Evolutionary conservation across 2,329 filamentous ascomycete genomes (phyloP).

Genomic region (Capronia epimyces): DNA sequence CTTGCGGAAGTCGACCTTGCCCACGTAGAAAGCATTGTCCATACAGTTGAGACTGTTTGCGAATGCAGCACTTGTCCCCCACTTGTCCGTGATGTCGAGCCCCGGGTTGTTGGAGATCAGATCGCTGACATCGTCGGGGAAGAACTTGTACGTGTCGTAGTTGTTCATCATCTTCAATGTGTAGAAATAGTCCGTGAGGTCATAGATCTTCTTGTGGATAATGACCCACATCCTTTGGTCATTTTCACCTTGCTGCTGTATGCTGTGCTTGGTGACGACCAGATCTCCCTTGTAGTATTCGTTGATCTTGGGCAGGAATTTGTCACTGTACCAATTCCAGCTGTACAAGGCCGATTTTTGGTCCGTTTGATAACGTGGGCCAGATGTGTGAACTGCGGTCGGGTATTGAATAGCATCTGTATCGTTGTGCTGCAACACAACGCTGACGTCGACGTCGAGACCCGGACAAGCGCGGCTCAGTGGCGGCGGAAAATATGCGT

Average conservation of each 20-base stretch:
- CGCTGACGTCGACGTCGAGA: constrained; percentile 57
- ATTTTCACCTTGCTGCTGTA: constrained; percentile 62
- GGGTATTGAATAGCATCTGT: constrained; percentile 59
- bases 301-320: constrained; percentile 72
- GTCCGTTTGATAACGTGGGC: constrained; percentile 52
- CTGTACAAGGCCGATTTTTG: constrained; percentile 54
- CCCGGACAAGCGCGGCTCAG: constrained; percentile 68
- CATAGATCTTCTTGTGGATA: constrained; percentile 71
- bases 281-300: constrained; percentile 83
- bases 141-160: constrained; percentile 59
- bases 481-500: constrained; percentile 79
- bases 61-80: constrained; percentile 51
- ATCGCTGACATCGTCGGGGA: constrained; percentile 62
- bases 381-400: constrained; percentile 64
- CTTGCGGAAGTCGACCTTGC: constrained; percentile 77
- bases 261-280: constrained; percentile 58
- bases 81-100: constrained; percentile 65
- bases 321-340: constrained; percentile 69
- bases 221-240: constrained; percentile 72
- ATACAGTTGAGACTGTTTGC: constrained; percentile 71
- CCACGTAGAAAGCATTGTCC: constrained; percentile 74
- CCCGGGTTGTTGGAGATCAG: constrained; percentile 72
- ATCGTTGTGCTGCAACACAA: constrained; percentile 48
- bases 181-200: constrained; percentile 86
- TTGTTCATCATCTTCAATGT: constrained; percentile 59